Conservation (phyloP, 768 basidiomycete genomes). For the Ephemerocybe angulata region DNA sequence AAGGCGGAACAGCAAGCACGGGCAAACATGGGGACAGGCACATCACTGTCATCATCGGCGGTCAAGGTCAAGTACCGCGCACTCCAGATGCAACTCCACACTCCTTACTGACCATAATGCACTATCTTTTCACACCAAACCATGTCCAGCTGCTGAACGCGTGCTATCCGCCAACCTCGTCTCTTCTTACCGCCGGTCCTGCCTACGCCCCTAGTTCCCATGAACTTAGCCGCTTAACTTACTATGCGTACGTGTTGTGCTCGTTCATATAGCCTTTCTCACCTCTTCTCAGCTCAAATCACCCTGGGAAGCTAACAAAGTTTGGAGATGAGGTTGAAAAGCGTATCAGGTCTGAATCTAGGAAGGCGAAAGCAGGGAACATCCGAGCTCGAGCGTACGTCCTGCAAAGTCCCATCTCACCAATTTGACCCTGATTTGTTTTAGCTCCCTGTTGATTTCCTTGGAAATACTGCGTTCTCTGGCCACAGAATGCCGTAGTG, state of each 20-base stretch:
- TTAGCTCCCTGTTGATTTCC: slow-evolving; percentile 75
- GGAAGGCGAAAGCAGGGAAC: slow-evolving; percentile 73
- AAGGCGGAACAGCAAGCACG: background rate
- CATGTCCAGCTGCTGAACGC: slow-evolving; percentile 81
- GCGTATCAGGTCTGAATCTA: slow-evolving; percentile 57
- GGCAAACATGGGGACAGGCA: slow-evolving; percentile 1
- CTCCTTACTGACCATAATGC: slow-evolving; percentile 41
- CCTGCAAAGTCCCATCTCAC: background rate
- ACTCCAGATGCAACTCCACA: background rate
- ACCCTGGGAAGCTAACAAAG: slow-evolving; percentile 76
- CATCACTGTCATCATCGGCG: background rate
- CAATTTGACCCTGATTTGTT: slow-evolving; percentile 5
- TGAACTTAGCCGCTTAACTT: slow-evolving; percentile 80
- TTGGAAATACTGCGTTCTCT: slow-evolving; percentile 78
- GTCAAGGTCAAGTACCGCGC: background rate
- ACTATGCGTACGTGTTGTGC: slow-evolving; percentile 57
- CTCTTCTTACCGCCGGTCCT: slow-evolving; percentile 70
- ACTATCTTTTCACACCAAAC: slow-evolving; percentile 73
- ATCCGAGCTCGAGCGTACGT: slow-evolving; percentile 76
- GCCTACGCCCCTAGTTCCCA: slow-evolving; percentile 79
- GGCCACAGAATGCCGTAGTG: slow-evolving; percentile 82
- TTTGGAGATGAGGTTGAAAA: slow-evolving; percentile 76
- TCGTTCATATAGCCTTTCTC: background rate
- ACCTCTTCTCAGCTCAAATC: slow-evolving; percentile 50
- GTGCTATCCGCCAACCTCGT: slow-evolving; percentile 80